Conservation (phyloP, 2,329 filamentous ascomycete genomes). For the Huntiella moniliformis region DNA sequence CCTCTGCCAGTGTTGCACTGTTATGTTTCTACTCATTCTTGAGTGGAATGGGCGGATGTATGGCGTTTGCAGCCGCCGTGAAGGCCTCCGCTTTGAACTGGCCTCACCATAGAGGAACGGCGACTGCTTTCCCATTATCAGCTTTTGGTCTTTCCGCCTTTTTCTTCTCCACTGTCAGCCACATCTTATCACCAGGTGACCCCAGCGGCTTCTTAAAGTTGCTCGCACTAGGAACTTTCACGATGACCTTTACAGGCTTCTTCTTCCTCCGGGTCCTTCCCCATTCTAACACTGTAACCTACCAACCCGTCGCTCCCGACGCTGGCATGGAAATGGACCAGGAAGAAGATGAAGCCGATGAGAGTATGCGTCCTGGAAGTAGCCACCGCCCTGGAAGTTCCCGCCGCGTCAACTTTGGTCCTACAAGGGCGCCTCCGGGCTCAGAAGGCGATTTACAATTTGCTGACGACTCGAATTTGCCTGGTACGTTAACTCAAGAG, state of each 20-base stretch:
- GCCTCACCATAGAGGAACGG: slow-evolving; percentile 77
- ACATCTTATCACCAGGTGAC: slow-evolving; percentile 62
- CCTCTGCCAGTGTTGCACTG: slow-evolving; percentile 31
- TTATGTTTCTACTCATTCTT: slow-evolving; percentile 74
- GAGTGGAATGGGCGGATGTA: slow-evolving; percentile 74
- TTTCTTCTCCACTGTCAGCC: slow-evolving; percentile 74
- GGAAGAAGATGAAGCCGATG: neutral
- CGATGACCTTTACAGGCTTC: slow-evolving; percentile 56
- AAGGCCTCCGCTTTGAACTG: slow-evolving; percentile 82
- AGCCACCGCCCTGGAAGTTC: neutral
- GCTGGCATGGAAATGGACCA: slow-evolving; percentile 5
- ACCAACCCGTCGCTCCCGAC: slow-evolving; percentile 29
- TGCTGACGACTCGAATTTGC: slow-evolving; percentile 15
- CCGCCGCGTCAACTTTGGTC: slow-evolving; percentile 1
- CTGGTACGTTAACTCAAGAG: slow-evolving; percentile 38
- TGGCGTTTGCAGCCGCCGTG: slow-evolving; percentile 73
- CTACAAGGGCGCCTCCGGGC: neutral
- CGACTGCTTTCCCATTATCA: slow-evolving; percentile 80
- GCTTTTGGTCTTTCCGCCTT: slow-evolving; percentile 91
- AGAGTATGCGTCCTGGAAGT: neutral
- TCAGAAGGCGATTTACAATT: neutral
- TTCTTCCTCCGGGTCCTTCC: slow-evolving; percentile 69
- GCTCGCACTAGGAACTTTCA: slow-evolving; percentile 60
- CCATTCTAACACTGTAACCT: slow-evolving; percentile 25
- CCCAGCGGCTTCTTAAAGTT: slow-evolving; percentile 67